Percentiles rank a stretch among this genome's conserved stretches.
Conservation (phyloP, 768 basidiomycete genomes). For the Suillus hirtellus region DNA sequence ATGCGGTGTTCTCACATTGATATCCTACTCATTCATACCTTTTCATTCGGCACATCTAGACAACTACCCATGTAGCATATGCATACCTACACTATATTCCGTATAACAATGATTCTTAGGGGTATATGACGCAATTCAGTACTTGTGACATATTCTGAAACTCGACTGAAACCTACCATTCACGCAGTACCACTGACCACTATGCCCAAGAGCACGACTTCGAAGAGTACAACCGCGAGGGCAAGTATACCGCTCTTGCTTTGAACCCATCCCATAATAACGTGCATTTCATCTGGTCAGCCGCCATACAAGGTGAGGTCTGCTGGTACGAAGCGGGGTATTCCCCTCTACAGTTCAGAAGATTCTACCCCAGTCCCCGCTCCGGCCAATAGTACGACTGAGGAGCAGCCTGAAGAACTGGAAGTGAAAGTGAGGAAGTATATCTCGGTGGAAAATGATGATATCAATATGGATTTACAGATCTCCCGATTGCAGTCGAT, state of each 20-base stretch:
- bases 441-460: background rate
- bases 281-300: background rate
- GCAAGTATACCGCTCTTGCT: background rate
- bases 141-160: background rate
- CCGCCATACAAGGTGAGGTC: constrained; percentile 5
- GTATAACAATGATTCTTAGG: background rate
- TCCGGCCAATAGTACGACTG: background rate
- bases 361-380: background rate
- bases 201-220: background rate
- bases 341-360: background rate
- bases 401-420: background rate
- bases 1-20: background rate
- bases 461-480: background rate
- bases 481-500: background rate
- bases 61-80: constrained; percentile 1
- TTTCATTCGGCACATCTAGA: background rate
- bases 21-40: background rate
- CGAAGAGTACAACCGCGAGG: background rate
- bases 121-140: background rate
- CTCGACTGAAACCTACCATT: background rate
- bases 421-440: background rate
- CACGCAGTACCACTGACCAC: background rate
- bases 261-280: background rate
- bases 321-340: constrained; percentile 3
- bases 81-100: background rate